Evolutionary conservation across 768 basidiomycete genomes (phyloP).

Genomic region (Hydnomerulius pinastri): DNA sequence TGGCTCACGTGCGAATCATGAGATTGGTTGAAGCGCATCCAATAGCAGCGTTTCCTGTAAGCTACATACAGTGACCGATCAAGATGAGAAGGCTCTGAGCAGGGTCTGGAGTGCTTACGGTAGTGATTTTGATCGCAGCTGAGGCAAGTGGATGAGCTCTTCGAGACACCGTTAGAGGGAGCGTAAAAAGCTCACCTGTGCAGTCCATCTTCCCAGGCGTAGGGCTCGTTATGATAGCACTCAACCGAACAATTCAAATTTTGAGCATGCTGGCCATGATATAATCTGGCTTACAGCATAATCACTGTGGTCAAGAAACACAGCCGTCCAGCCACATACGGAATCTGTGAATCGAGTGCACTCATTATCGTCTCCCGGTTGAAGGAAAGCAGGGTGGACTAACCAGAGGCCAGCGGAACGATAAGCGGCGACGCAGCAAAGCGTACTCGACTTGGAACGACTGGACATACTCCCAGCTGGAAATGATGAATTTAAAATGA

Average conservation of each 20-base stretch:
- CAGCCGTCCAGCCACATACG: slow-evolving; percentile 26
- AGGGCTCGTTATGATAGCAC: slow-evolving; percentile 1
- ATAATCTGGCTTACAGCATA: slow-evolving; percentile 13
- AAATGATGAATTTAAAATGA: neutral
- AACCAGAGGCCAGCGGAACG: slow-evolving; percentile 29
- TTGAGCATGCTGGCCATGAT: neutral
- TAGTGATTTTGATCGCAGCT: slow-evolving; percentile 8
- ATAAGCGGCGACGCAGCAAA: slow-evolving; percentile 17
- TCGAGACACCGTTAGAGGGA: neutral
- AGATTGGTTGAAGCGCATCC: slow-evolving; percentile 25
- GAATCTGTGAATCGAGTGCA: slow-evolving; percentile 14
- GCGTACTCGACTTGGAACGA: slow-evolving; percentile 20
- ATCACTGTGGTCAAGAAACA: slow-evolving; percentile 16
- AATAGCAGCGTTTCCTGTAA: slow-evolving; percentile 13
- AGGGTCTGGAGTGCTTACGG: slow-evolving; percentile 10
- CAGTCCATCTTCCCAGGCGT: slow-evolving; percentile 1
- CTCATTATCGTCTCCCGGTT: neutral
- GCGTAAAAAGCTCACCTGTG: slow-evolving; percentile 20
- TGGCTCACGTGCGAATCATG: slow-evolving; percentile 31
- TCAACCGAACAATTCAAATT: neutral
- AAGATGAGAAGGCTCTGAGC: neutral
- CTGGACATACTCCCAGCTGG: slow-evolving; percentile 28
- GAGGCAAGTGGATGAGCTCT: neutral
- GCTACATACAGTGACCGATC: slow-evolving; percentile 4
- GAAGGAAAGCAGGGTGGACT: slow-evolving; percentile 1